Percentiles rank a stretch among this genome's conserved stretches.
phyloP scores from a whole-genome alignment of 1,284 basidiomycete species.

The Ustilago crameri region DNA sequence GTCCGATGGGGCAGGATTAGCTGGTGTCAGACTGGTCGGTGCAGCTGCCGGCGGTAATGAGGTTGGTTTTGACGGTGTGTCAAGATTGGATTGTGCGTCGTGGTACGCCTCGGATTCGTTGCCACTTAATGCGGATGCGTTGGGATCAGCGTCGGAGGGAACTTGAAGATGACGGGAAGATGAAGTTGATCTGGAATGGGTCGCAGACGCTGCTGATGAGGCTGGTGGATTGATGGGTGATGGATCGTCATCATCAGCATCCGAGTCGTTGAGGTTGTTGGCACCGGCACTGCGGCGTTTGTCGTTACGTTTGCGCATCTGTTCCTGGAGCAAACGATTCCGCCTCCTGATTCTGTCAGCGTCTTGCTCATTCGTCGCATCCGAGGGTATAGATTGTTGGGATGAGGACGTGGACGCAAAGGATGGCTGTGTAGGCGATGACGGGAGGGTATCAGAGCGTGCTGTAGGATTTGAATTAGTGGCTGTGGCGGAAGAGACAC shows the following conservation, averaged over 20 bases:
- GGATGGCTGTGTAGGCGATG: not conserved
- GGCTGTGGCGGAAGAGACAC: not conserved
- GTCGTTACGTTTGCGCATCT: slow-evolving; percentile 37
- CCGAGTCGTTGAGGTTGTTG: slow-evolving; percentile 8
- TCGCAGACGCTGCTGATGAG: too few relatives aligned
- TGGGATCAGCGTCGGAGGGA: not conserved
- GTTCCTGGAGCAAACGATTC: slow-evolving; percentile 35
- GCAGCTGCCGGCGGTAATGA: not conserved
- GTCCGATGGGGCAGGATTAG: not conserved
- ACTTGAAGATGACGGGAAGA: slow-evolving; percentile 4
- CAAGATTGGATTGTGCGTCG: slow-evolving; percentile 14
- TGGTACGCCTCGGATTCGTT: slow-evolving; percentile 8
- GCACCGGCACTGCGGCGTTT: slow-evolving; percentile 28
- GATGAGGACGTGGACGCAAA: slow-evolving; percentile 8
- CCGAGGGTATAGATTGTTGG: not conserved
- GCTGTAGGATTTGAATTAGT: not conserved
- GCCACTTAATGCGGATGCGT: not conserved
- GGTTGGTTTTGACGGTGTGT: slow-evolving; percentile 15
- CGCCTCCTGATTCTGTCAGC: slow-evolving; percentile 22
- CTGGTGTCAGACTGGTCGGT: not conserved
- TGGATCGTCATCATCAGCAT: slow-evolving; percentile 8
- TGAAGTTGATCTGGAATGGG: not conserved
- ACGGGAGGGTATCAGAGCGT: not conserved
- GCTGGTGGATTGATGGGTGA: not conserved
- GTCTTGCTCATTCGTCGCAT: slow-evolving; percentile 12